These are phyloP conservation scores for Candida sanyaensis DNA, from an alignment of 1,139 yeast genomes.

Conservation along the genomic window DNA sequence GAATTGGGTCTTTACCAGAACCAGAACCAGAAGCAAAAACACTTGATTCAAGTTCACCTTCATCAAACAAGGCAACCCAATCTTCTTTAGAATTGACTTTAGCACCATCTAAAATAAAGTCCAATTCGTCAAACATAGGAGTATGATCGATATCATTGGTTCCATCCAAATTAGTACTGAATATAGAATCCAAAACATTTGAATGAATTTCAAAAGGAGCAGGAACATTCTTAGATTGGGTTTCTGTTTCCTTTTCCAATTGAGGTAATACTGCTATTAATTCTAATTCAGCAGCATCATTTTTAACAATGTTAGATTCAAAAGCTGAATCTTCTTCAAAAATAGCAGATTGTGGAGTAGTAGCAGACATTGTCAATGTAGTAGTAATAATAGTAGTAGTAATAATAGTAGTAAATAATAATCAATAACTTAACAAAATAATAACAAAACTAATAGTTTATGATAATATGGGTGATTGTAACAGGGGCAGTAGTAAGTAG, in stretches of 20 bases:
- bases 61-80: slow-evolving; percentile 68
- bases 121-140: slow-evolving; percentile 67
- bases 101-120: slow-evolving; percentile 46
- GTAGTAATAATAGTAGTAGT: slow-evolving; percentile 1
- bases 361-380: slow-evolving; percentile 26
- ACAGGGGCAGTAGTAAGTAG: slow-evolving; percentile 2
- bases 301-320: slow-evolving; percentile 22
- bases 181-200: slow-evolving; percentile 62
- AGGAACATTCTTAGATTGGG: slow-evolving; percentile 14
- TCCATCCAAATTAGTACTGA: slow-evolving; percentile 49
- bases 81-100: slow-evolving; percentile 49
- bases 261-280: slow-evolving; percentile 9
- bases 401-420: slow-evolving; percentile 2
- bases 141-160: slow-evolving; percentile 45
- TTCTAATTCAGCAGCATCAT: slow-evolving; percentile 7
- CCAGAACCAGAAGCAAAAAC: neutral
- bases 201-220: slow-evolving; percentile 58
- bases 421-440: slow-evolving; percentile 1
- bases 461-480: neutral
- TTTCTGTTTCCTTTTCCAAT: slow-evolving; percentile 10
- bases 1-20: slow-evolving; percentile 10
- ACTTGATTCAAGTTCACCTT: slow-evolving; percentile 11
- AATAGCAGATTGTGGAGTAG: slow-evolving; percentile 13
- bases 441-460: slow-evolving; percentile 6
- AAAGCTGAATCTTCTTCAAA: slow-evolving; percentile 27